Base-by-base conservation (phyloP, 2,329 filamentous ascomycete species). In the Xylaria sp. region DNA sequence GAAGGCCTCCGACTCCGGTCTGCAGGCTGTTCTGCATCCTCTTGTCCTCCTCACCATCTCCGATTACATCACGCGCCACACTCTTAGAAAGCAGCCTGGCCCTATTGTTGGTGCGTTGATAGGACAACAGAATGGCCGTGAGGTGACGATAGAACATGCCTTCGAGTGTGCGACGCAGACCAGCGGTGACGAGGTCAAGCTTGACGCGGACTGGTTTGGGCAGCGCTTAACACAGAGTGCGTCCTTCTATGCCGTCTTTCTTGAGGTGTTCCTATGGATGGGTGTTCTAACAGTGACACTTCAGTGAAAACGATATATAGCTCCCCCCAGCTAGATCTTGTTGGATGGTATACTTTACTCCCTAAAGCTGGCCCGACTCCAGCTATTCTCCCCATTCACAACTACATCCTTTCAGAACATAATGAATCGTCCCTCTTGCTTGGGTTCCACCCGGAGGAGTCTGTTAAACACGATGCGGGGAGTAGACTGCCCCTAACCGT, bases 31-130 rank as follows among this genome's bases (percentile, higher is more conserved):
- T 75, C 89, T 99, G 21, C 96, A 99, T 77, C 96, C 96, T 29
- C 90, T 99, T 58, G 94, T 97, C 61, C 91, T 98, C 73, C 92
- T 99, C 82, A 97, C 92, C 72, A 96, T 99, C 76, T 97, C 95
- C 74, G 96, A 99, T 81, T 97, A 97, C 80, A 94, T 98, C 79
- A 97, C 95, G 67, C 90, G 96, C 69, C 94, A 97, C 80, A 93
- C 91, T 0, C 86, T 97, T 65, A 90, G 96, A 68, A 84, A 89
- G 61, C 90, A 94, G 75, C 80, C 84, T 21, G 92, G 92, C 0
- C 93, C 94, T 18, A 87, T 98, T 21, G 88, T 95, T 2, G 96
- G 96, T 65, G 94, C 92, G 61, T 85, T 99, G n/a, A 82, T 99
- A 5, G 96, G 96, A 18, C 93, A 96, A 77, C 94, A 98, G 75